phyloP scores from a whole-genome alignment of 1,284 basidiomycete species.

The Ceraceosorus bombacis region DNA sequence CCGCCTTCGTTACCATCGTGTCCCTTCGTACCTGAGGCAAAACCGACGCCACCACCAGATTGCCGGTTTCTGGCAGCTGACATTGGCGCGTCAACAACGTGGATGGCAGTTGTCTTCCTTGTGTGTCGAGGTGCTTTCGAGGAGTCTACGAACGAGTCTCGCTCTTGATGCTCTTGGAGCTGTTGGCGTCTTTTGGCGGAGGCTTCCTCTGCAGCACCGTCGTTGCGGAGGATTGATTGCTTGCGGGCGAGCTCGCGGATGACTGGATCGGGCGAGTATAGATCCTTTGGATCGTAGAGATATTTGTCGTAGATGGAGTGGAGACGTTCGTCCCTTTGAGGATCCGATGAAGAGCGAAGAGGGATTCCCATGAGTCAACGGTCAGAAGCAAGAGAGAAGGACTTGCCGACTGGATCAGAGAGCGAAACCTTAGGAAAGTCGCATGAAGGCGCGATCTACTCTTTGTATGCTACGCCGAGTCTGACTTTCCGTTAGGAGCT shows the following conservation, averaged over 20 bases:
- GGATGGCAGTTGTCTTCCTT: conserved; percentile 16
- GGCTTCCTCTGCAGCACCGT: conserved; percentile 10
- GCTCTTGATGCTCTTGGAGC: conserved; percentile 16
- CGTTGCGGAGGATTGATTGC: conserved; percentile 21
- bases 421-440: too few species aligned
- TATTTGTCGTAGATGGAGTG: conserved; percentile 39
- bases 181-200: conserved; percentile 28
- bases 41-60: conserved; percentile 18
- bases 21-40: conserved; percentile 22
- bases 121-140: conserved; percentile 16
- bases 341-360: too few species aligned
- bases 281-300: conserved; percentile 32
- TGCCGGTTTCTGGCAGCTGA: conserved; percentile 15
- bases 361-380: too few species aligned
- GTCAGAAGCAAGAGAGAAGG: too few species aligned
- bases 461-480: too few species aligned
- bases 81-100: conserved; percentile 4
- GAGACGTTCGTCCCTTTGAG: conserved; percentile 22
- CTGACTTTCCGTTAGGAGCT: too few species aligned
- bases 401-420: too few species aligned
- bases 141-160: neutral
- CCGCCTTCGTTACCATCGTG: conserved; percentile 11
- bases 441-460: too few species aligned
- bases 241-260: conserved; percentile 29
- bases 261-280: conserved; percentile 28